Evolutionary conservation across 108 stramenopile species (phyloP).

Genomic region (Bacterosira constricta): DNA sequence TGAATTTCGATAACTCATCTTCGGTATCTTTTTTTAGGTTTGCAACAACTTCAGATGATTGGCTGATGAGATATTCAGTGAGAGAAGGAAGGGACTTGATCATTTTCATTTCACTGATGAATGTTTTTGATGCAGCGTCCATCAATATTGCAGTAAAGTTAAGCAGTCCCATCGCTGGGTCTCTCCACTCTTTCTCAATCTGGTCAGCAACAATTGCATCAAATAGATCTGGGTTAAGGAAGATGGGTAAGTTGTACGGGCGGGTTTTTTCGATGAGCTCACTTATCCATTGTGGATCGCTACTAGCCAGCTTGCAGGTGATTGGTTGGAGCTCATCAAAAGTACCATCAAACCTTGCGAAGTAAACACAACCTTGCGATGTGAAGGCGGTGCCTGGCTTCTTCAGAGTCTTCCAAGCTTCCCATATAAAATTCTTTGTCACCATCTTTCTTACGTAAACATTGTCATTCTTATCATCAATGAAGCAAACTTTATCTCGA

Average conservation of each 20-base stretch:
- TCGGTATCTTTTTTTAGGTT: slow-evolving; percentile 28
- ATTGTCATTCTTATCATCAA: too few species aligned
- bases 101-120: slow-evolving; percentile 42
- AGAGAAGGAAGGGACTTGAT: slow-evolving; percentile 29
- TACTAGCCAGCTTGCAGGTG: slow-evolving; percentile 27
- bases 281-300: slow-evolving; percentile 69
- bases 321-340: slow-evolving; percentile 59
- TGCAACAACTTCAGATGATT: slow-evolving; percentile 29
- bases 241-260: slow-evolving; percentile 71
- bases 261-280: slow-evolving; percentile 57
- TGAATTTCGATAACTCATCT: slow-evolving; percentile 51
- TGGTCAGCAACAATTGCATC: slow-evolving; percentile 64
- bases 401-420: too few species aligned
- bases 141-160: slow-evolving; percentile 32
- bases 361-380: slow-evolving; percentile 40
- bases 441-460: too few species aligned
- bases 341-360: slow-evolving; percentile 42
- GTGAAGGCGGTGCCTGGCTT: background rate
- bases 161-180: slow-evolving; percentile 40
- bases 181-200: slow-evolving; percentile 66
- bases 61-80: slow-evolving; percentile 11
- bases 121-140: slow-evolving; percentile 17
- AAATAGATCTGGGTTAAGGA: slow-evolving; percentile 70
- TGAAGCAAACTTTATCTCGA: too few species aligned
- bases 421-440: too few species aligned